phyloP scores from a whole-genome alignment of 1,139 yeast genomes.

The Saccharomyces uvarum region DNA sequence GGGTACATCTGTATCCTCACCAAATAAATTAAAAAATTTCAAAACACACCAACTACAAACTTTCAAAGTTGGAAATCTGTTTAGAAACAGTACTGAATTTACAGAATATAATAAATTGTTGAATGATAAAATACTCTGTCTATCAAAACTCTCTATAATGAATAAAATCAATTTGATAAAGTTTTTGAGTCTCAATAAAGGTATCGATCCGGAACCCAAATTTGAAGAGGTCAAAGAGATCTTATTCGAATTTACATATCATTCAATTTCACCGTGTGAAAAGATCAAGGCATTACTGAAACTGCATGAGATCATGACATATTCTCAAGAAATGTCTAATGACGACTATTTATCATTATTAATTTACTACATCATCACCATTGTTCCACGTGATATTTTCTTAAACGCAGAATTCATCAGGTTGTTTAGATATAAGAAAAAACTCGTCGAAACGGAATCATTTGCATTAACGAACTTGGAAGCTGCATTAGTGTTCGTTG shows the following conservation, averaged over 20 bases:
- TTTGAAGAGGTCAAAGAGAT: conserved; percentile 10
- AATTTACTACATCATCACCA: conserved; percentile 42
- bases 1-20: conserved; percentile 26
- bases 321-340: conserved; percentile 22
- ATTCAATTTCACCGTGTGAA: conserved; percentile 27
- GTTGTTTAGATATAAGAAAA: conserved; percentile 45
- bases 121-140: conserved; percentile 18
- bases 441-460: conserved; percentile 43
- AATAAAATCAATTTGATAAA: conserved; percentile 20
- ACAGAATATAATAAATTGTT: conserved; percentile 24
- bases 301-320: conserved; percentile 25
- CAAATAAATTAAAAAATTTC: conserved; percentile 4
- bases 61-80: conserved; percentile 20
- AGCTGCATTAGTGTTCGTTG: conserved; percentile 52
- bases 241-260: conserved; percentile 7
- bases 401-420: conserved; percentile 48
- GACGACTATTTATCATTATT: conserved; percentile 53
- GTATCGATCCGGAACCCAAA: background rate
- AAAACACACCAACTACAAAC: conserved; percentile 6
- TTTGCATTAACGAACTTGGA: conserved; percentile 59
- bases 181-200: conserved; percentile 18
- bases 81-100: conserved; percentile 29
- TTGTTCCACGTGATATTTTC: conserved; percentile 38
- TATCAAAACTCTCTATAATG: conserved; percentile 16
- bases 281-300: conserved; percentile 22